Percentiles rank a stretch among this genome's conserved stretches.
phyloP scores from a whole-genome alignment of 2,329 filamentous ascomycete species.

The Xylaria sp. region DNA sequence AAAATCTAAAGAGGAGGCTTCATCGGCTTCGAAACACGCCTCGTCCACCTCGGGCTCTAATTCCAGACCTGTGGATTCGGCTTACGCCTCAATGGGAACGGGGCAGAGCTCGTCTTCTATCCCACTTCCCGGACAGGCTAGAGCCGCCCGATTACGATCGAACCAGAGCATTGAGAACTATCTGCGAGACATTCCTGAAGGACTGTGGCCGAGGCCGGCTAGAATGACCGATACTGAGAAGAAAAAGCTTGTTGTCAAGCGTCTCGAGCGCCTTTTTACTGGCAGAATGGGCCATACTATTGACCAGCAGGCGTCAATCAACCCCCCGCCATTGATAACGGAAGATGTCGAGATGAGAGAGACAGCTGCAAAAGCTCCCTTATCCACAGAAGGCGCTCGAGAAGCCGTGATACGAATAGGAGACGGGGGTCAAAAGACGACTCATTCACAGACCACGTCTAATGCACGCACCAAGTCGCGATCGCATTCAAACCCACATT shows the following conservation, averaged over 20 bases:
- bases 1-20: conserved; percentile 49
- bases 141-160: conserved; percentile 47
- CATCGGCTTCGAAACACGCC: conserved; percentile 57
- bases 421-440: conserved; percentile 46
- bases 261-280: conserved; percentile 81
- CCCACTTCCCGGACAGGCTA: conserved; percentile 42
- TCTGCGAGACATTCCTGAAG: conserved; percentile 73
- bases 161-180: conserved; percentile 72
- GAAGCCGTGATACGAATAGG: conserved; percentile 56
- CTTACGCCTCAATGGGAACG: conserved; percentile 70
- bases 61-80: conserved; percentile 62
- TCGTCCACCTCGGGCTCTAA: conserved; percentile 60
- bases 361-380: conserved; percentile 10
- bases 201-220: conserved; percentile 65
- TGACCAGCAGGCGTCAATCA: conserved; percentile 42
- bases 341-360: conserved; percentile 41
- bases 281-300: conserved; percentile 60
- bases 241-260: conserved; percentile 76
- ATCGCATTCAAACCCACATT: conserved; percentile 49
- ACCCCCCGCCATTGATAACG: conserved; percentile 36
- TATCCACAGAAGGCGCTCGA: conserved; percentile 45
- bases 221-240: conserved; percentile 73
- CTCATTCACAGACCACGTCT: conserved; percentile 51
- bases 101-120: conserved; percentile 53
- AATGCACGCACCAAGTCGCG: conserved; percentile 47